These are phyloP conservation scores for Physcia stellaris DNA, from an alignment of 495 filamentous ascomycete genomes.

Conservation along the genomic window DNA sequence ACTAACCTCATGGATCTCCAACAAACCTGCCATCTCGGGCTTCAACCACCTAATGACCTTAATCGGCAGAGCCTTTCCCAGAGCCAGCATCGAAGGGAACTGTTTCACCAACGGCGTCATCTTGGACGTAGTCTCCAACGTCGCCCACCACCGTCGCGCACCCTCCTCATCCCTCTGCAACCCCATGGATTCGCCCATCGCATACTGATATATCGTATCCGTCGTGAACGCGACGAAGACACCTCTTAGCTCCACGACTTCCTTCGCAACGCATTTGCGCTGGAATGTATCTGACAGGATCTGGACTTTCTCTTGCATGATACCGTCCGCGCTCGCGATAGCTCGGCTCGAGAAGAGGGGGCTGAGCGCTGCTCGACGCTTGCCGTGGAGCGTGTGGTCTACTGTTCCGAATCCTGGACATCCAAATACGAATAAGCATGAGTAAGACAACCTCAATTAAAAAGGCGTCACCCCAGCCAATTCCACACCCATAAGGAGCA, in stretches of 20 bases:
- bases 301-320: slow-evolving; percentile 17
- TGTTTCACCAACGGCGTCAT: slow-evolving; percentile 8
- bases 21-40: slow-evolving; percentile 7
- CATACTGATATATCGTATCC: slow-evolving; percentile 30
- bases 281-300: slow-evolving; percentile 8
- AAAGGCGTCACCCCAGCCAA: too few species aligned
- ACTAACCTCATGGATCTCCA: slow-evolving; percentile 5
- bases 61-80: slow-evolving; percentile 3
- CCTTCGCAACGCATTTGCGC: background rate
- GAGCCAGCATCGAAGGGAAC: slow-evolving; percentile 10
- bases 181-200: slow-evolving; percentile 16
- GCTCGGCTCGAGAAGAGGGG: slow-evolving; percentile 30
- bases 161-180: slow-evolving; percentile 10
- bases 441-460: too few species aligned
- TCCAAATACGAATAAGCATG: background rate
- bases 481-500: too few species aligned
- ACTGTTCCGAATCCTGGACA: slow-evolving; percentile 23
- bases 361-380: slow-evolving; percentile 24
- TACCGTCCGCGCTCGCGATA: slow-evolving; percentile 20
- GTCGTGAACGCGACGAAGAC: slow-evolving; percentile 26
- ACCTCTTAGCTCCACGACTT: slow-evolving; percentile 22
- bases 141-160: slow-evolving; percentile 2
- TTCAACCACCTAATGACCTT: background rate
- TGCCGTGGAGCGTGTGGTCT: slow-evolving; percentile 30
- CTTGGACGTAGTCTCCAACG: slow-evolving; percentile 1